A percentile compares a stretch with the other conserved stretches of the same genome.
phyloP scores from a whole-genome alignment of 2,329 filamentous ascomycete species.

The Colletotrichum sp. region DNA sequence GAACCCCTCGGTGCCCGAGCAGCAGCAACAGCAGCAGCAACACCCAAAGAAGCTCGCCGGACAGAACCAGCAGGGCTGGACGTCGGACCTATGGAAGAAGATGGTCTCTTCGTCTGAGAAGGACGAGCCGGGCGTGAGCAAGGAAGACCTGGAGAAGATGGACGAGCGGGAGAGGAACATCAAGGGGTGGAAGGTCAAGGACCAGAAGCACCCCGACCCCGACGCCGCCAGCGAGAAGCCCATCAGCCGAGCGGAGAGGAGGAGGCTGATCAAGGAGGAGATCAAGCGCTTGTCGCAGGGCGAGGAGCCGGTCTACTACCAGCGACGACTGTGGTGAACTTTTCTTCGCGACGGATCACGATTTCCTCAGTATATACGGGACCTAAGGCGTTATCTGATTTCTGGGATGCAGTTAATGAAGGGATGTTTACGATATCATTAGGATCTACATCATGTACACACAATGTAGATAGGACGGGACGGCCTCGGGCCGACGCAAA shows the following conservation, averaged over 20 bases:
- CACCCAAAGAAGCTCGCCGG: slow-evolving; percentile 17
- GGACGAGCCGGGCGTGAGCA: slow-evolving; percentile 5
- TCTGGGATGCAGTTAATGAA: background rate
- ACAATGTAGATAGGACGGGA: background rate
- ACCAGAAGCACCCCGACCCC: slow-evolving; percentile 37
- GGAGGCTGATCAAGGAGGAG: slow-evolving; percentile 64
- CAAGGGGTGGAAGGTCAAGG: slow-evolving; percentile 24
- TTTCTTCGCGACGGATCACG: background rate
- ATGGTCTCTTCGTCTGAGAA: background rate
- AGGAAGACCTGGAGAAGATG: slow-evolving; percentile 27
- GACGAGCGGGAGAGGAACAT: slow-evolving; percentile 22
- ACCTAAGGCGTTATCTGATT: slow-evolving; percentile 1
- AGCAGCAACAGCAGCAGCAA: slow-evolving; percentile 1
- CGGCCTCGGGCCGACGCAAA: background rate
- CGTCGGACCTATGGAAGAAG: slow-evolving; percentile 14
- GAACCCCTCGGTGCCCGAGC: slow-evolving; percentile 34
- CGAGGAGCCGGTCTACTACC: slow-evolving; percentile 55
- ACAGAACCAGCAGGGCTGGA: slow-evolving; percentile 14
- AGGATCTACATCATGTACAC: background rate
- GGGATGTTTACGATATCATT: slow-evolving; percentile 5
- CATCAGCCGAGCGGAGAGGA: slow-evolving; percentile 56
- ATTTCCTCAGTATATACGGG: background rate
- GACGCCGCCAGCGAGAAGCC: slow-evolving; percentile 47
- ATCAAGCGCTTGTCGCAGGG: slow-evolving; percentile 52
- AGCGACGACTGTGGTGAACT: slow-evolving; percentile 57